Evolutionary conservation across 2,329 filamentous ascomycete genomes (phyloP), one percentile per base, ranked within the genome.

Genomic region (Sphaerulina populicola): DNA sequence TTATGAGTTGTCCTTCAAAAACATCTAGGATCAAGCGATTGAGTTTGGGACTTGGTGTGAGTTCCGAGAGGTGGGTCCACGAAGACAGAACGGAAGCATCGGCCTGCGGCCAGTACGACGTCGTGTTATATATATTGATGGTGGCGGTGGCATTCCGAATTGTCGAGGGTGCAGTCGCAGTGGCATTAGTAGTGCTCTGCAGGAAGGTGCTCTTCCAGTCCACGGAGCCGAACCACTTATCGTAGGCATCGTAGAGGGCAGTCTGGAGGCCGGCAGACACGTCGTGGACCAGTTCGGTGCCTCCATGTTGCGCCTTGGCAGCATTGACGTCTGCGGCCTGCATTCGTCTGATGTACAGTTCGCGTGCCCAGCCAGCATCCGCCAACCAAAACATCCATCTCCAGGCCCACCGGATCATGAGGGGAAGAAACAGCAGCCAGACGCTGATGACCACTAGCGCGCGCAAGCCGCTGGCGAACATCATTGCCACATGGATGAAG

Each of bases 361-460:
- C 71, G 46, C 67, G 65, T 36, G 74, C 71, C 79, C 80, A 83
- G 30, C 87, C 76, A 72, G 87, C 76, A 67, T 96, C 90, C 54
- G 86, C 90, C 55, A 95, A 74, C 89, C 90, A 98, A 71, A 98
- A 97, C 59, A 97, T 77, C 54, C 88, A 85, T 36, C 91, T 82
- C 94, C 93, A 98, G 42, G 94, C 82, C 35, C 86, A 84, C 62
- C 94, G 81, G 79, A 97, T 94, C 42, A 86, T 81, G 72, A 88
- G 96, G 1, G 93, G 93, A 42, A 98, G 76, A 74, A 86, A 83
- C 44, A 85, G 81, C 18, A 96, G 75, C 93, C 94, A 98, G 18
- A 98, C 88, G 49, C 83, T 83, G 9, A 79, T 77, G 30, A 97
- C 93, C 46, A 97, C 71, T 27, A 83, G 68, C 38, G 83, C 87